These are phyloP conservation scores for Sanguinoderma infundibulare DNA, from an alignment of 1,284 basidiomycete genomes.

Conservation along the genomic window DNA sequence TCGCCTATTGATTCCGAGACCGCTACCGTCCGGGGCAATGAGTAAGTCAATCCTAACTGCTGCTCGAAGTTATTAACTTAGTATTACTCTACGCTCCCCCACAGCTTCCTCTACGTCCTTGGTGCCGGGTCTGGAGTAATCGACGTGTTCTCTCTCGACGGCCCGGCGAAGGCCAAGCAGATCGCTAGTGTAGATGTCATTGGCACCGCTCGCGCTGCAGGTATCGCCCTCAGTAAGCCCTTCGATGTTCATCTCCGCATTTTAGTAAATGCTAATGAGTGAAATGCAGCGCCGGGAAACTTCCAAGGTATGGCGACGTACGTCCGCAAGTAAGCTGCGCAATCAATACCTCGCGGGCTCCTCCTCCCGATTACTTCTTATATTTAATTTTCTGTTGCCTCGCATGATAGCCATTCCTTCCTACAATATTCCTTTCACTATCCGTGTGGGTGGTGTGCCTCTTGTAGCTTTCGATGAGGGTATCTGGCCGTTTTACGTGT, in stretches of 20 bases:
- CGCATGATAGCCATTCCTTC: no score
- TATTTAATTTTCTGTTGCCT: background rate
- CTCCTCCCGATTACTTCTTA: background rate
- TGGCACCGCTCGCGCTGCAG: conserved; percentile 39
- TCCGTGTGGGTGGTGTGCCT: no score
- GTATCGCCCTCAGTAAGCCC: conserved; percentile 41
- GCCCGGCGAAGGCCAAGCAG: conserved; percentile 31
- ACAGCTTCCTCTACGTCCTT: conserved; percentile 35
- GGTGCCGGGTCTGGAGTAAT: conserved; percentile 30
- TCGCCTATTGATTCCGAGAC: conserved; percentile 35
- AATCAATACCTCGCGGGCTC: background rate
- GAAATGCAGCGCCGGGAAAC: conserved; percentile 37
- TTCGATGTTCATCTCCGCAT: background rate
- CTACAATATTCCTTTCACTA: no score
- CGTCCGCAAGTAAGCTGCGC: conserved; percentile 27
- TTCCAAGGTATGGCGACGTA: conserved; percentile 49
- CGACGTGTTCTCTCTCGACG: conserved; percentile 32
- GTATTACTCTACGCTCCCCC: background rate
- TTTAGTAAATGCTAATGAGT: background rate
- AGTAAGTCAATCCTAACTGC: conserved; percentile 28
- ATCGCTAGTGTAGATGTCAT: conserved; percentile 46
- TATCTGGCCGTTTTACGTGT: no score
- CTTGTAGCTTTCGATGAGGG: no score
- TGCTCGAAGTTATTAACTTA: background rate
- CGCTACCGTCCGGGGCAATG: conserved; percentile 34